These are phyloP conservation scores for Phytopythium helicoides DNA, from an alignment of 352 stramenopile genomes.

Conservation along the genomic window DNA sequence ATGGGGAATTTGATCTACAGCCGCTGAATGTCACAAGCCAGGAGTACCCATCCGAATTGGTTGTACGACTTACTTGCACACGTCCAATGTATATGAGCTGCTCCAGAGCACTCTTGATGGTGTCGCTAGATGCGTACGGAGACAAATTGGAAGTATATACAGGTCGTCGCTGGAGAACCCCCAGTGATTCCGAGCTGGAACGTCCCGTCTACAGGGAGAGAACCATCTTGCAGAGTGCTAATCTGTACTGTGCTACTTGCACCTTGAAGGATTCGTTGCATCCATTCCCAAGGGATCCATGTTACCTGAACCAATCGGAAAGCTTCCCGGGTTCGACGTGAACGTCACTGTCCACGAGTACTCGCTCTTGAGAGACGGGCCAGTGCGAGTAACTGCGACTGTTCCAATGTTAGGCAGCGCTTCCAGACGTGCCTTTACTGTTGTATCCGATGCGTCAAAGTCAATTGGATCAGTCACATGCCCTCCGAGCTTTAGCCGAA, in stretches of 20 bases:
- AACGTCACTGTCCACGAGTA: conserved; percentile 96
- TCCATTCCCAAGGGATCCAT: conserved; percentile 48
- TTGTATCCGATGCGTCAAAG: conserved; percentile 92
- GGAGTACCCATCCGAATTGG: conserved; percentile 68
- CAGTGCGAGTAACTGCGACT: conserved; percentile 81
- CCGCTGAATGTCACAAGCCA: conserved; percentile 91
- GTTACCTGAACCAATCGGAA: conserved; percentile 79
- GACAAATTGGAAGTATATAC: conserved; percentile 48
- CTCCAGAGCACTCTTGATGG: conserved; percentile 47
- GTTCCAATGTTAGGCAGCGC: conserved; percentile 92
- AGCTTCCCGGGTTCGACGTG: conserved; percentile 89
- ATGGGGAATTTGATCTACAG: conserved; percentile 57
- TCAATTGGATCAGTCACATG: conserved; percentile 88
- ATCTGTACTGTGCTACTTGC: conserved; percentile 39
- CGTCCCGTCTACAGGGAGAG: conserved; percentile 51
- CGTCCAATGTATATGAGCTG: conserved; percentile 47
- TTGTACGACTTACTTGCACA: conserved; percentile 60
- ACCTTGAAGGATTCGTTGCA: conserved; percentile 37
- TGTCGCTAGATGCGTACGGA: conserved; percentile 43
- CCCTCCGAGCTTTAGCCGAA: conserved; percentile 86
- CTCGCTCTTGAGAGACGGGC: conserved; percentile 83
- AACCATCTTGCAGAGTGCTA: conserved; percentile 37
- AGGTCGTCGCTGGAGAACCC: conserved; percentile 12
- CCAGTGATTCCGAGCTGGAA: conserved; percentile 56
- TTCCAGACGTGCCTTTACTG: conserved; percentile 89